Conservation (phyloP, 2,329 filamentous ascomycete genomes). For the Colletotrichum higginsianum region DNA sequence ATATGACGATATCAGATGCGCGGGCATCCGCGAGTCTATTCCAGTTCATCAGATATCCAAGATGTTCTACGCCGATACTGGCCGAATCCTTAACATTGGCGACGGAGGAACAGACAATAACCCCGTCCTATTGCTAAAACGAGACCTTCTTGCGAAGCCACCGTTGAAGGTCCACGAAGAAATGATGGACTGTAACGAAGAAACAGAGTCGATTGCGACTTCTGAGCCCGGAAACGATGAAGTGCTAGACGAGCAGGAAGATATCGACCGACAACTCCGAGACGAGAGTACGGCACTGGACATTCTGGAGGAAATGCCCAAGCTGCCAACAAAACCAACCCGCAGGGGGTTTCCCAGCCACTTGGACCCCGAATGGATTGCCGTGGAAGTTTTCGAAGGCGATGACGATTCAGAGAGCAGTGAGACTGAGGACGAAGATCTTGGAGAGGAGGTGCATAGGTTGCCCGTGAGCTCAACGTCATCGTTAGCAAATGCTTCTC, state of each 20-base stretch:
- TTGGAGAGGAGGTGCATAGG: constrained; percentile 46
- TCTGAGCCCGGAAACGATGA: constrained; percentile 16
- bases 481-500: constrained; percentile 17
- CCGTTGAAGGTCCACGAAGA: constrained; percentile 62
- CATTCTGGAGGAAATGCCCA: constrained; percentile 37
- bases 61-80: constrained; percentile 93
- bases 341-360: constrained; percentile 77
- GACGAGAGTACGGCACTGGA: constrained; percentile 51
- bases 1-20: constrained; percentile 58
- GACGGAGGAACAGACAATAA: constrained; percentile 73
- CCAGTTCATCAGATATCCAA: constrained; percentile 79
- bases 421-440: constrained; percentile 58
- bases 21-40: constrained; percentile 68
- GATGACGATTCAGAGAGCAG: constrained; percentile 60
- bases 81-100: constrained; percentile 87
- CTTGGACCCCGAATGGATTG: constrained; percentile 91
- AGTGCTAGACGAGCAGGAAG: constrained; percentile 56
- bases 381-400: constrained; percentile 86
- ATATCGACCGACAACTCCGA: constrained; percentile 63
- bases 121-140: constrained; percentile 81
- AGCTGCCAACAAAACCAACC: neutral
- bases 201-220: neutral
- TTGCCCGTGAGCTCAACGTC: neutral
- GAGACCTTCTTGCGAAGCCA: constrained; percentile 75
- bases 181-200: constrained; percentile 45